Evolutionary conservation across 2,329 filamentous ascomycete species (phyloP).

Genomic region (Aspergillus tanneri): DNA sequence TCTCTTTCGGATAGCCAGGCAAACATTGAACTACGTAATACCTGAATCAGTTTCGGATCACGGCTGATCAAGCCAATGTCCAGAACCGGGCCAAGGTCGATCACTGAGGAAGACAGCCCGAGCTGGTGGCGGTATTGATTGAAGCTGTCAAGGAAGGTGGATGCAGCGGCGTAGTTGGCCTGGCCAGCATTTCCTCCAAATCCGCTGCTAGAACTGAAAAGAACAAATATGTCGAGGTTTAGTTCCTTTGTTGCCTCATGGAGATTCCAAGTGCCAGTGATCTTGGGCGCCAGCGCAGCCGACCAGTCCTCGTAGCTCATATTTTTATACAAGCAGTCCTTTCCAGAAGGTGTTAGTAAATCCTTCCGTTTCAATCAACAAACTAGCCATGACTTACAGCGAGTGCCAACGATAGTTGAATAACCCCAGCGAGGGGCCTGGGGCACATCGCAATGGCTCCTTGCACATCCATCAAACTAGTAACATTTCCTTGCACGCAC

Average conservation of each 20-base stretch:
- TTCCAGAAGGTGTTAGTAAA: neutral
- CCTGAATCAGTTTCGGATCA: neutral
- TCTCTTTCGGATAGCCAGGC: neutral
- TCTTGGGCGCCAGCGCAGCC: constrained; percentile 34
- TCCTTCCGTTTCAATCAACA: too few relatives aligned
- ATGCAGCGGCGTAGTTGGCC: constrained; percentile 15
- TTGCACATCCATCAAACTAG: constrained; percentile 9
- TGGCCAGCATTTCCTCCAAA: constrained; percentile 12
- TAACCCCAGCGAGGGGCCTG: too few relatives aligned
- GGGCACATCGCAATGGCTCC: constrained; percentile 6
- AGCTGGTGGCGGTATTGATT: constrained; percentile 11
- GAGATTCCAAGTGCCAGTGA: constrained; percentile 30
- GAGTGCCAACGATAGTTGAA: too few relatives aligned
- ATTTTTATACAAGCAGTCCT: constrained; percentile 18
- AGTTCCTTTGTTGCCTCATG: constrained; percentile 15
- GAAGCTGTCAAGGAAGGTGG: constrained; percentile 17
- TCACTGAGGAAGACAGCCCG: constrained; percentile 2
- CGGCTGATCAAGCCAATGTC: constrained; percentile 1
- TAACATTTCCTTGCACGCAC: constrained; percentile 9
- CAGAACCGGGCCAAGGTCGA: constrained; percentile 6
- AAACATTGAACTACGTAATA: neutral
- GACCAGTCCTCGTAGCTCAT: constrained; percentile 36
- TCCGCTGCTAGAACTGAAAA: constrained; percentile 9
- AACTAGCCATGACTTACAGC: too few relatives aligned
- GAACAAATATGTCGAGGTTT: constrained; percentile 16